Percentiles rank a stretch among this genome's conserved stretches.
Evolutionary conservation across 140 eudicot species (phyloP).

Genomic region (Stevia rebaudiana): DNA sequence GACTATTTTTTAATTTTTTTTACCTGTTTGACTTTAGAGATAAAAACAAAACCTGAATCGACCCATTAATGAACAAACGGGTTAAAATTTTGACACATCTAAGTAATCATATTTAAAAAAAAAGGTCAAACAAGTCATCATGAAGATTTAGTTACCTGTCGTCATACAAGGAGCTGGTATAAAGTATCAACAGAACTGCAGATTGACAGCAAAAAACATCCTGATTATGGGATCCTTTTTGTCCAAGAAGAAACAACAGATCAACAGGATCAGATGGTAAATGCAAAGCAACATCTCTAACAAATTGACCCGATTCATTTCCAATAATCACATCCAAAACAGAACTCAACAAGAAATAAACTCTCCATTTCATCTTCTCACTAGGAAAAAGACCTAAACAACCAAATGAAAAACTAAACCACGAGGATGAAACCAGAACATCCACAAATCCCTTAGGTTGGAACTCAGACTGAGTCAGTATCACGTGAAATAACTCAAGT

Average conservation of each 20-base stretch:
- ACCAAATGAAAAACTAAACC: conserved; percentile 75
- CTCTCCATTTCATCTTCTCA: conserved; percentile 71
- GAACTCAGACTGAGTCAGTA: conserved; percentile 44
- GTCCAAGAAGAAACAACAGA: conserved; percentile 73
- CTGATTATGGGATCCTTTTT: conserved; percentile 54
- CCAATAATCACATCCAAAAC: conserved; percentile 62
- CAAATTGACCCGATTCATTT: conserved; percentile 52
- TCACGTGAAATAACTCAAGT: conserved; percentile 59
- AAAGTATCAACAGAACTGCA: conserved; percentile 67
- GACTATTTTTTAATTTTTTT: not conserved
- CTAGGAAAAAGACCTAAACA: conserved; percentile 82
- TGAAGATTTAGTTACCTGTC: conserved; percentile 55
- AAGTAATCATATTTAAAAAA: not conserved
- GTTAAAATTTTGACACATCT: not conserved
- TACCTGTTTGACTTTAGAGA: conserved; percentile 2
- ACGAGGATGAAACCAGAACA: conserved; percentile 60
- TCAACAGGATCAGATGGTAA: conserved; percentile 89
- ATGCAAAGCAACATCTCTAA: conserved; percentile 65
- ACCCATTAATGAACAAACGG: not conserved
- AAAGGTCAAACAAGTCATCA: not conserved
- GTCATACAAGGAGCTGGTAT: conserved; percentile 64
- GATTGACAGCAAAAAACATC: conserved; percentile 60
- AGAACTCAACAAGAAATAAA: conserved; percentile 67
- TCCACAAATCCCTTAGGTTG: conserved; percentile 46
- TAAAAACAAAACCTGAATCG: not conserved